Conservation (phyloP, 768 basidiomycete species). For the Boletus rubescentipes region DNA sequence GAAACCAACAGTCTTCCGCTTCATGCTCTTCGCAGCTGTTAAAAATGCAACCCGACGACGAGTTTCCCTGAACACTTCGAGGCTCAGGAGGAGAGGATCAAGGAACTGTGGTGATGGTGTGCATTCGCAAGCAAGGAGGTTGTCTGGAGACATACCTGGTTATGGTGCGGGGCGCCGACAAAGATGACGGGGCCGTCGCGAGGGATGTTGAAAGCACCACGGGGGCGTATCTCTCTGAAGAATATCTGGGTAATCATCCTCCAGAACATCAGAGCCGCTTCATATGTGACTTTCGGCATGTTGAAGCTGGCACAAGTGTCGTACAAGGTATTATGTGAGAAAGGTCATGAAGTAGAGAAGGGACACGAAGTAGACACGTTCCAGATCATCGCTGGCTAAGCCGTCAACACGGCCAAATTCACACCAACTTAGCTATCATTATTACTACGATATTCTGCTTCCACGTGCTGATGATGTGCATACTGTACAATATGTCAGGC, state of each 20-base stretch:
- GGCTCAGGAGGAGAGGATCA: conserved; percentile 81
- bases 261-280: conserved; percentile 83
- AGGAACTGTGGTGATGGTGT: conserved; percentile 63
- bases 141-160: conserved; percentile 57
- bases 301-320: conserved; percentile 2
- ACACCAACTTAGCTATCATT: conserved; percentile 9
- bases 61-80: conserved; percentile 85
- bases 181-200: conserved; percentile 89
- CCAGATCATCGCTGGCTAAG: not conserved
- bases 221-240: conserved; percentile 92
- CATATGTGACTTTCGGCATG: conserved; percentile 48
- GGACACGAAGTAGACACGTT: not conserved
- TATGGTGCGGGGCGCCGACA: conserved; percentile 89
- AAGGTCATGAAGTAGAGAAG: conserved; percentile 11
- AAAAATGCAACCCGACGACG: conserved; percentile 81
- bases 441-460: conserved; percentile 24
- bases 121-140: conserved; percentile 8
- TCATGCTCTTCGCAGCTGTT: conserved; percentile 87
- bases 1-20: conserved; percentile 73
- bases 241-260: conserved; percentile 85
- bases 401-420: conserved; percentile 32
- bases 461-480: conserved; percentile 11
- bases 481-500: conserved; percentile 33
- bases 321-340: conserved; percentile 5
- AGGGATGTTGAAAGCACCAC: conserved; percentile 95